Evolutionary conservation across 2,329 filamentous ascomycete genomes (phyloP), one percentile per base, ranked within the genome.

Genomic region (Hypoxylon sp.): DNA sequence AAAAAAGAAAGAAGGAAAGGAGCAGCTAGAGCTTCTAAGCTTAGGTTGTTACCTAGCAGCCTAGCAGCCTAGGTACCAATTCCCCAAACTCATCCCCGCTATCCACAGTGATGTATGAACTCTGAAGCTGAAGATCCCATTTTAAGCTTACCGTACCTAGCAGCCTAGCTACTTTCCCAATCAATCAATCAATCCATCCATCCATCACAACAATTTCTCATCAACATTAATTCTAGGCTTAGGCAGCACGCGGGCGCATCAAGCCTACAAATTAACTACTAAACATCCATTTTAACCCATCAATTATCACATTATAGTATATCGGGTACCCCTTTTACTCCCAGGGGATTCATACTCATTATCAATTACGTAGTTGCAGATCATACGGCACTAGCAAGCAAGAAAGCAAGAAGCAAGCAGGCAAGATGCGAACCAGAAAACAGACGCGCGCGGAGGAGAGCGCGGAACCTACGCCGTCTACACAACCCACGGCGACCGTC

Each of bases 341-440:
- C 17, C 10, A n/a, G 38, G n/a, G 32, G 43, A 25, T 46, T 25
- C 14, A 32, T 25, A 25, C 53, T 25, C 11, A 38, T 11, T 48
- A 14, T 19, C 13, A 34, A 46, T 46, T 30, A 45, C 23, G 28
- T 46, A 30, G 19, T 43, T 41, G 25, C 45, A 52, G 23, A 58
- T 58, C 43, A 9, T 49, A 25, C 21, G 23, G 10, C n/a, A 32
- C 14, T 21, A 14, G 17, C 17, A 57, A 49, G n/a, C 28, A 30
- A 34, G 11, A 25, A 14, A 23, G 34, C 25, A 64, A 57, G 28
- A 71, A 49, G n/a, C 21, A 30, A 34, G 11, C 25, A 14, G 17
- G 34, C 32, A 64, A 58, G 28, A 71, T 71, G 68, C 66, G 68
- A 45, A 71, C 68, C 13, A 71, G 68, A 23, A 71, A 69, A 65